Conservation (phyloP, 306 rosid species). For the Casuarina glauca region DNA sequence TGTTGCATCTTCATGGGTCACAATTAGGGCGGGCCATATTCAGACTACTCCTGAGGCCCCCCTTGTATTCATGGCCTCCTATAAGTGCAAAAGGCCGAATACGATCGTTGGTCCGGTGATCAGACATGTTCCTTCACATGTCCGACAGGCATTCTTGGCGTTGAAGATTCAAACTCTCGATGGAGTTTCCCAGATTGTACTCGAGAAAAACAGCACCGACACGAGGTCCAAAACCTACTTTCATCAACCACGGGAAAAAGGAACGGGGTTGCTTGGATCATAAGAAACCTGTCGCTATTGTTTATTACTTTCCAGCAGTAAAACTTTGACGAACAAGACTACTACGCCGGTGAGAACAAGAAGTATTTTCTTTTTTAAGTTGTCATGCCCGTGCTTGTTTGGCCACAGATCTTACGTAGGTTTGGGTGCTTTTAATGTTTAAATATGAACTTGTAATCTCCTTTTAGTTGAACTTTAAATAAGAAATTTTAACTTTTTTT, state of each 20-base stretch:
- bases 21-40: background rate
- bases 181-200: constrained; percentile 25
- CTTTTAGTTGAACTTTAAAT: too few species aligned
- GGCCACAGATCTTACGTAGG: background rate
- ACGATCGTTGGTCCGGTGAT: background rate
- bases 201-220: too few species aligned
- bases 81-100: background rate
- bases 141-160: constrained; percentile 44
- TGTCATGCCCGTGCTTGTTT: background rate
- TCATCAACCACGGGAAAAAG: too few species aligned
- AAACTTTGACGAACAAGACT: too few species aligned
- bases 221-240: too few species aligned
- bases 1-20: too few species aligned
- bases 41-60: background rate
- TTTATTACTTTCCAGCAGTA: too few species aligned
- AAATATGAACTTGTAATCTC: background rate
- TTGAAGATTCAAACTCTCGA: constrained; percentile 37
- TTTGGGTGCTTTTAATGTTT: background rate
- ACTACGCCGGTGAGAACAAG: background rate
- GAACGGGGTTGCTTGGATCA: too few species aligned
- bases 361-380: background rate
- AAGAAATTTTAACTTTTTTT: too few species aligned
- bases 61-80: background rate
- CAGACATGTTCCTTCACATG: too few species aligned
- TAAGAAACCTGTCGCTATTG: too few species aligned